phyloP scores from a whole-genome alignment of 2,329 filamentous ascomycete genomes.

The Exophiala aquamarina region DNA sequence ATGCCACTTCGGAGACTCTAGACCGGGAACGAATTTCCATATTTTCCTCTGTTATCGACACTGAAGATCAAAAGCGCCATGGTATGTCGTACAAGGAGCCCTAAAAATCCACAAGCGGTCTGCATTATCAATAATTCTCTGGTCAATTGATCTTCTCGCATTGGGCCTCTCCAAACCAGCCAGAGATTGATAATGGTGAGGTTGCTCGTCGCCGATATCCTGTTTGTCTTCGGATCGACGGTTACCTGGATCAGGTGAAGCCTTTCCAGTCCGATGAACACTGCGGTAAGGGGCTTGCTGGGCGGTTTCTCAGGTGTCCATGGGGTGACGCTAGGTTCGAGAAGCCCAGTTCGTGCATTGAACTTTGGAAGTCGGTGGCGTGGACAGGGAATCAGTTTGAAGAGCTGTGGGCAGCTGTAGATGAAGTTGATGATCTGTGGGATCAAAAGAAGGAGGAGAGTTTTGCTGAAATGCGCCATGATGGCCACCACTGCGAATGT shows the following conservation, averaged over 20 bases:
- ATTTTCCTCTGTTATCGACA: slow-evolving; percentile 67
- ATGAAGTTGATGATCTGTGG: slow-evolving; percentile 96
- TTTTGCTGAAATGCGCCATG: slow-evolving; percentile 97
- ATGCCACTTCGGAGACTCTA: too few species aligned
- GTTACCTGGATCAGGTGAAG: slow-evolving; percentile 69
- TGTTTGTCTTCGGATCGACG: slow-evolving; percentile 55
- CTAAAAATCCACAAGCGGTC: slow-evolving; percentile 71
- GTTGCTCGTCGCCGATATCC: slow-evolving; percentile 78
- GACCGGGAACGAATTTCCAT: slow-evolving; percentile 15
- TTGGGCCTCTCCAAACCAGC: slow-evolving; percentile 91
- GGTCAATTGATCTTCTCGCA: slow-evolving; percentile 82
- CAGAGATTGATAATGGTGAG: slow-evolving; percentile 93
- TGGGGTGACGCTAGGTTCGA: slow-evolving; percentile 82
- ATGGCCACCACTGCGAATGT: slow-evolving; percentile 97
- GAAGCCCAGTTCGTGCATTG: slow-evolving; percentile 77
- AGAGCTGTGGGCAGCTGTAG: slow-evolving; percentile 90
- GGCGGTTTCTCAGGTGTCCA: slow-evolving; percentile 70
- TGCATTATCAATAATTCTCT: slow-evolving; percentile 80
- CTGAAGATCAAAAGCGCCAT: slow-evolving; percentile 87
- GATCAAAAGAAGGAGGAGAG: slow-evolving; percentile 81
- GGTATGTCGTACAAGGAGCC: slow-evolving; percentile 80
- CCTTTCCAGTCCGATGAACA: slow-evolving; percentile 66
- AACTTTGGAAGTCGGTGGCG: slow-evolving; percentile 88
- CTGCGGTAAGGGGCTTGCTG: slow-evolving; percentile 59
- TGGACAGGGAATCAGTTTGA: slow-evolving; percentile 85